Percentiles rank a stretch among this genome's conserved stretches.
These are phyloP conservation scores for Tetraselmis chui DNA, from an alignment of 139 green algal genomes.

Conservation along the genomic window DNA sequence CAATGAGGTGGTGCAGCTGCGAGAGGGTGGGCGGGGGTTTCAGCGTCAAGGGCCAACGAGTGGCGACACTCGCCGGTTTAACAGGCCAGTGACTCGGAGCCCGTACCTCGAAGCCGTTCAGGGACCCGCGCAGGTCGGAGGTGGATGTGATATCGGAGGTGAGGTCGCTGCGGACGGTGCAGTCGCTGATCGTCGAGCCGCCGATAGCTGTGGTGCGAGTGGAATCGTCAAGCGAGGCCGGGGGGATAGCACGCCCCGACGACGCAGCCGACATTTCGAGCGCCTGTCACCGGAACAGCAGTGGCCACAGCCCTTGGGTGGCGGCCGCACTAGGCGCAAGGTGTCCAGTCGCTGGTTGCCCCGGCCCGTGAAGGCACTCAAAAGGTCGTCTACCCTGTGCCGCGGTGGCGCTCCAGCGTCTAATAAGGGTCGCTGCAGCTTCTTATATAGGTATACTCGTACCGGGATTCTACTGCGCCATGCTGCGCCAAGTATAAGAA, in stretches of 20 bases:
- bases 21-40: constrained; percentile 8
- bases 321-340: too few relatives aligned
- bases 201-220: constrained; percentile 2
- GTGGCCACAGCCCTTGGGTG: too few relatives aligned
- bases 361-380: too few relatives aligned
- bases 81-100: background rate
- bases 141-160: constrained; percentile 8
- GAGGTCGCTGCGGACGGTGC: constrained; percentile 20
- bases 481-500: too few relatives aligned
- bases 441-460: too few relatives aligned
- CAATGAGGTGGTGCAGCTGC: constrained; percentile 30
- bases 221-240: background rate
- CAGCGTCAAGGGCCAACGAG: background rate
- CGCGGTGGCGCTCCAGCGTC: too few relatives aligned
- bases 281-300: too few relatives aligned
- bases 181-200: constrained; percentile 12
- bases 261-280: background rate
- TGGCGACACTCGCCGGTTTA: background rate
- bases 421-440: too few relatives aligned
- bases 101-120: constrained; percentile 23
- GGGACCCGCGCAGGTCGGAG: constrained; percentile 8
- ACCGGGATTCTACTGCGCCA: too few relatives aligned
- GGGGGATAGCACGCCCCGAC: background rate
- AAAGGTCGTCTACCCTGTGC: too few relatives aligned
- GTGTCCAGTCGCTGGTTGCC: too few relatives aligned